Base-by-base conservation (phyloP, 139 green algal genomes). In the Nannochloris sp. region DNA sequence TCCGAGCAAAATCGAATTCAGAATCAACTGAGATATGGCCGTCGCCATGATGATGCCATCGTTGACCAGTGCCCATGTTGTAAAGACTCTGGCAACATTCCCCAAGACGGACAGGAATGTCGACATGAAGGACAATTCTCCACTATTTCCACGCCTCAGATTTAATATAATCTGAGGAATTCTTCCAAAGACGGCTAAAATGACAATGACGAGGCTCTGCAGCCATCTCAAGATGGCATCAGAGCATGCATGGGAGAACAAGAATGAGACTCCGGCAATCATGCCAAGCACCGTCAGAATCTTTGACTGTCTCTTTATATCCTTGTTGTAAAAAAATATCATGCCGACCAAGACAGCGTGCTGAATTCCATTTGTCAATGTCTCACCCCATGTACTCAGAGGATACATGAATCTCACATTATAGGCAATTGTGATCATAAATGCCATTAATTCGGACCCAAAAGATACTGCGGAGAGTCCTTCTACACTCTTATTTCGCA, bases 161-260 rank as follows among this genome's bases (percentile, higher is more conserved):
- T 94, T 94, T 18, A 94, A 67, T 49, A 81, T 48, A 54, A 94
- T 90, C 61, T 94, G 85, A 3, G 84, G 84, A 25, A 92, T n/a
- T 10, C 81, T 54, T 7, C 60, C 73, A 27, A 71, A 71, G 19
- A 86, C 29, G 1, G n/a, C 37, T 43, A 56, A 11, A 51, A 51
- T 60, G 14, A 57, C 14, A 16, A 23, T 44, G n/a, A 19, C 16
- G 6, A 19, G 34, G 23, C 23, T 31, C 37, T 66, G 60, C 4
- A 66, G 11, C 19, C 11, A 16, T 23, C 14, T 54, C 60, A 66
- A 23, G 18, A 44, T 37, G 16, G 34, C 31, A 37, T 55, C 16
- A 18, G n/a, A 40, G 34, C 34, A 53, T 57, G 9, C 11, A 57
- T 16, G 5, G 24, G 31, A 55, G 57, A 53, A 66, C 31, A 66